phyloP scores from a whole-genome alignment of 2,329 filamentous ascomycete species.

The Claviceps pusilla region DNA sequence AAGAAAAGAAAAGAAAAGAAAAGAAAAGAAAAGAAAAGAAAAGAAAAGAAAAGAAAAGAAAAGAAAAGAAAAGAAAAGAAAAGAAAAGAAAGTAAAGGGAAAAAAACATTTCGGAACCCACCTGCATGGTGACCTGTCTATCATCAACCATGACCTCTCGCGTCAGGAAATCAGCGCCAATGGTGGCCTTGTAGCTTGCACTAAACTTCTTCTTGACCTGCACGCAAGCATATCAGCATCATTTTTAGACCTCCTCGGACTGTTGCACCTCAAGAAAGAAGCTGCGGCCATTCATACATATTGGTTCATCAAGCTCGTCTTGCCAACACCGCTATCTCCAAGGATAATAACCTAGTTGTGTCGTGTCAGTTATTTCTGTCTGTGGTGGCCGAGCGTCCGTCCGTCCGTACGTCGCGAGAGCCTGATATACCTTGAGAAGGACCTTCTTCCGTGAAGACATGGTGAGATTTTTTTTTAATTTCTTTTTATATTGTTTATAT shows the following conservation, averaged over 20 bases:
- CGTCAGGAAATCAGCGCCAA: slow-evolving; percentile 94
- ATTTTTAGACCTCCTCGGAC: background rate
- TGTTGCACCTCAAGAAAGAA: slow-evolving; percentile 1
- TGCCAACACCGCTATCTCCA: slow-evolving; percentile 95
- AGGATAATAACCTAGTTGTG: slow-evolving; percentile 78
- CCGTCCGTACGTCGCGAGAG: slow-evolving; percentile 1
- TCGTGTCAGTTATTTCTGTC: background rate
- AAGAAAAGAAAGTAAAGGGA: too few relatives aligned
- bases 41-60: too few relatives aligned
- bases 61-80: too few relatives aligned
- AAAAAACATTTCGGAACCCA: slow-evolving; percentile 21
- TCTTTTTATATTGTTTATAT: too few relatives aligned
- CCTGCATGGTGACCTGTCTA: slow-evolving; percentile 96
- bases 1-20: background rate
- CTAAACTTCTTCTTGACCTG: slow-evolving; percentile 99
- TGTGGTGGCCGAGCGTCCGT: background rate
- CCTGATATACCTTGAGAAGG: slow-evolving; percentile 57
- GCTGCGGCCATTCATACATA: slow-evolving; percentile 54
- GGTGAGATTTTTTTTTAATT: slow-evolving; percentile 13
- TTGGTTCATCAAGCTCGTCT: slow-evolving; percentile 99
- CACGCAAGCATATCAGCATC: slow-evolving; percentile 7
- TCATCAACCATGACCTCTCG: slow-evolving; percentile 97
- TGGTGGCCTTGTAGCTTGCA: slow-evolving; percentile 98
- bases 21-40: too few relatives aligned
- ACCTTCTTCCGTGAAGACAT: slow-evolving; percentile 85